Evolutionary conservation across 2,329 filamentous ascomycete species (phyloP).

Genomic region (Erysiphe pulchra): DNA sequence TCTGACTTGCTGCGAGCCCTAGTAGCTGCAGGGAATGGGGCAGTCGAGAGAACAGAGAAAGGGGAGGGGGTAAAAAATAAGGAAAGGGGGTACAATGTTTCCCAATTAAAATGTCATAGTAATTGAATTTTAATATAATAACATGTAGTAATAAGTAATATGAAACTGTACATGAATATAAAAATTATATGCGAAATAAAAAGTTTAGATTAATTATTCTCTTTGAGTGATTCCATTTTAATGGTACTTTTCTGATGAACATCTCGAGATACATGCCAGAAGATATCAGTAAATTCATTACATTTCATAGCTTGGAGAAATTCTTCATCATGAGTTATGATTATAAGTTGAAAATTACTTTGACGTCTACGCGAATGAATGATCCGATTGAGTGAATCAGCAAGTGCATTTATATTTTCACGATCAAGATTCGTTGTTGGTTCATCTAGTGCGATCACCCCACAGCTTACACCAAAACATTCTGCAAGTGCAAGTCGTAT

Average conservation of each 20-base stretch:
- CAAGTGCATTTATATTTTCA: constrained; percentile 81
- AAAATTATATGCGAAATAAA: no score
- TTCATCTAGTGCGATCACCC: constrained; percentile 78
- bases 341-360: constrained; percentile 89
- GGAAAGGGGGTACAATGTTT: no score
- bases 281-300: constrained; percentile 75
- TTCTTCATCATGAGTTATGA: constrained; percentile 97
- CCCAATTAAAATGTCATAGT: no score
- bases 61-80: no score
- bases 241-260: constrained; percentile 74
- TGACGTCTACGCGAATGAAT: constrained; percentile 64
- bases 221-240: constrained; percentile 17
- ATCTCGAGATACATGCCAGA: constrained; percentile 67
- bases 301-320: constrained; percentile 86
- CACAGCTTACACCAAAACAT: constrained; percentile 88
- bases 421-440: constrained; percentile 90
- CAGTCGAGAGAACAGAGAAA: no score
- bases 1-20: no score
- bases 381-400: constrained; percentile 62
- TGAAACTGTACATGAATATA: no score
- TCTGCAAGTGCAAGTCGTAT: constrained; percentile 89
- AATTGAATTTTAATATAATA: no score
- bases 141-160: no score
- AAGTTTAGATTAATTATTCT: not conserved
- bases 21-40: no score